Base-by-base conservation (phyloP, 2,329 filamentous ascomycete genomes). In the Emergomyces africanus region DNA sequence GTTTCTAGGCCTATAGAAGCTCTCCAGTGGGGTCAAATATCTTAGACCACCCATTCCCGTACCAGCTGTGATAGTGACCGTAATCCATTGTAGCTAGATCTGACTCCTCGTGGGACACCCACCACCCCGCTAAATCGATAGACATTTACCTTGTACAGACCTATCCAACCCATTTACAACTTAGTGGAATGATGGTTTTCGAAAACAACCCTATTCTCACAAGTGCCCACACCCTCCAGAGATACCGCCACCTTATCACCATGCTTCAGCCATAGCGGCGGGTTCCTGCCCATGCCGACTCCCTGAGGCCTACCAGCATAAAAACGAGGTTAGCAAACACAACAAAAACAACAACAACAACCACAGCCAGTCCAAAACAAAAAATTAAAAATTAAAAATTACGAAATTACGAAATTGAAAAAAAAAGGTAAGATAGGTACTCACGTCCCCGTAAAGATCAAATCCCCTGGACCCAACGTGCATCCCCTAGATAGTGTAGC, bases 181-280 rank as follows among this genome's bases (percentile, higher is more conserved):
- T 73, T 75, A 14, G 74, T 58, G 42, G 62, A 64, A 18, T 66
- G 64, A 18, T 66, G 64, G 64, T 72, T 79, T 64, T 79, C 68
- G 66, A 73, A 74, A 49, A 72, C 69, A 49, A 75, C 70, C 51
- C 67, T 69, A 66, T 78, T 77, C 55, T 69, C 62, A 64, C 74
- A 84, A 15, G 78, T 80, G 28, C 87, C 86, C 6, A 89, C 82
- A 1, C 79, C 76, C 65, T 89, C 84, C 1, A 89, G 76, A 6
- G 77, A 78, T 55, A 89, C 86, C 68, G 88, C 83, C 23, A 89
- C 84, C 25, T 83, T 72, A 69, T 89, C 87, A 4, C 85, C 84
- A 68, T 89, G 79, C 70, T 85, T 83, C 59, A 89, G 73, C 84
- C 85, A 89, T 10, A 87, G 65, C 60, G 79, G 81, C 2, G 86